Evolutionary conservation across 1,284 basidiomycete species (phyloP).

Genomic region (Trichosporon faecale): DNA sequence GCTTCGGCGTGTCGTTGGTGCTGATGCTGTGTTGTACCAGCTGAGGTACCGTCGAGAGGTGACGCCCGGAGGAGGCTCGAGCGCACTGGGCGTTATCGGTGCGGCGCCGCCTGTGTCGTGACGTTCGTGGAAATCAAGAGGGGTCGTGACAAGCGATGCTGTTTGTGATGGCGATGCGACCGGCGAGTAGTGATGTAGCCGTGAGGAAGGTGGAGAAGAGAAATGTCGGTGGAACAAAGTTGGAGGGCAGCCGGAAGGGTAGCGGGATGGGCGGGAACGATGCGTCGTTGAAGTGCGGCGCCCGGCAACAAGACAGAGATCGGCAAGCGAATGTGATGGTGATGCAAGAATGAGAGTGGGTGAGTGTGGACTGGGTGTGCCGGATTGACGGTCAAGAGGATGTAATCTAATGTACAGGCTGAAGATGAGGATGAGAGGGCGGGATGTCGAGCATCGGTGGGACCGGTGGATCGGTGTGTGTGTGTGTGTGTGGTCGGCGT

Average conservation of each 20-base stretch:
- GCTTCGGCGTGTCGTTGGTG: background rate
- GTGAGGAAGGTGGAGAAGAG: background rate
- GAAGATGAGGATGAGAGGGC: background rate
- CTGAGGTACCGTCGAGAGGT: background rate
- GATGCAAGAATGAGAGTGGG: background rate
- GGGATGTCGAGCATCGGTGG: background rate
- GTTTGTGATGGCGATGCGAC: background rate
- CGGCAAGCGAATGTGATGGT: background rate
- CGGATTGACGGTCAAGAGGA: background rate
- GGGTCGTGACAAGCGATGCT: background rate
- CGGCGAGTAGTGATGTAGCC: background rate
- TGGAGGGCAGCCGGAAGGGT: background rate
- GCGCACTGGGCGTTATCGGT: background rate
- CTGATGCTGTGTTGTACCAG: background rate
- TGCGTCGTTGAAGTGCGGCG: background rate
- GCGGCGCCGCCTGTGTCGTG: background rate
- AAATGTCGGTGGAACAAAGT: background rate
- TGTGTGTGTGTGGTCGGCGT: too few species aligned
- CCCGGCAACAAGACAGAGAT: background rate
- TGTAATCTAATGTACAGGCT: background rate
- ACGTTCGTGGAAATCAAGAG: background rate
- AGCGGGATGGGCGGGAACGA: constrained; percentile 6
- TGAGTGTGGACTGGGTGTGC: background rate
- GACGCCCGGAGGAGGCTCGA: background rate
- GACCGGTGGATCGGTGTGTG: background rate